Evolutionary conservation across 176 grass and related monocot genomes (phyloP), one percentile per base, ranked within the genome.

Genomic region (Musa beccarii): DNA sequence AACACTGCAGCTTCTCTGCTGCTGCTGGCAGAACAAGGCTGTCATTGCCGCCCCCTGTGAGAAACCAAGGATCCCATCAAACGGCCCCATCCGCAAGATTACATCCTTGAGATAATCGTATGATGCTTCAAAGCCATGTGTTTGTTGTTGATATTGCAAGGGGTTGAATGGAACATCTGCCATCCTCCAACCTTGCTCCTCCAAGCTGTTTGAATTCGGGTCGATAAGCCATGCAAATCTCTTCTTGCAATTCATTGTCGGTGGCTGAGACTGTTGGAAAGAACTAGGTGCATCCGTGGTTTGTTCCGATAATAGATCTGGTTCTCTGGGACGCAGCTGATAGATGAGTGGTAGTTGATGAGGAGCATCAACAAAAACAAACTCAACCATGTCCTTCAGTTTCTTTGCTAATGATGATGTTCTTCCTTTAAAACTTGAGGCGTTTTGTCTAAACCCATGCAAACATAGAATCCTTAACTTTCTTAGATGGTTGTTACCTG

Each of bases 361-460:
- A 75, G 94, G 94, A 68, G 88, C 94, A 54, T 98, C 94, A 11
- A 93, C 71, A 53, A 93, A 93, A 59, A 89, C 52, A 83, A 98
- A 81, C 74, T 93, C 88, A 0, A 84, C 82, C 10, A 93, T 79
- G 73, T 86, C 84, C 73, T 93, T 98, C 66, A 98, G 80, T 74
- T 98, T 98, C 80, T 98, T 93, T 10, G 90, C 84, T 68, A 98
- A 84, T 43, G 95, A 84, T 52, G 86, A 88, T 21, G 95, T 89
- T 87, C 95, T 91, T 76, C 95, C 95, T 84, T 93, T 93, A 77
- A 93, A 98, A 81, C 78, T 85, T 51, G 95, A 98, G 17, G 80
- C 82, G 9, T 89, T 98, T 73, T 98, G 95, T n/a, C 90, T 90
- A 68, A 98, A 98, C 68, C 90, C 95, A 80, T 98, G 95, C 74